phyloP scores from a whole-genome alignment of 768 basidiomycete species.

The Mycena chlorophos region DNA sequence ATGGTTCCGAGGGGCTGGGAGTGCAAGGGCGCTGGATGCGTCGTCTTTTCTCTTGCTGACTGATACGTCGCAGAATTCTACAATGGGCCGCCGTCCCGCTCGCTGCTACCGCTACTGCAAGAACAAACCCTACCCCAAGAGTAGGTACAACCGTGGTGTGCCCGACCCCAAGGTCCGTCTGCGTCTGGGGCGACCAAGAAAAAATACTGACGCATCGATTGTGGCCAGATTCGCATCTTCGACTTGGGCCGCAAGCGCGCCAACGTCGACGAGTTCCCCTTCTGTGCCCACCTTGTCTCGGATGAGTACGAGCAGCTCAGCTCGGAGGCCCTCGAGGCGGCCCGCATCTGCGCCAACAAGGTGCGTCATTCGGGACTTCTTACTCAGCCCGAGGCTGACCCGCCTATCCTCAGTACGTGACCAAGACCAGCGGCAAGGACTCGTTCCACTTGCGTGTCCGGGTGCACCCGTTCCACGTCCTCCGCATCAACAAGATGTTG shows the following conservation, averaged over 20 bases:
- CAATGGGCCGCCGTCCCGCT: conserved; percentile 97
- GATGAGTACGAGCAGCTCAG: conserved; percentile 98
- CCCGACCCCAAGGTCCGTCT: conserved; percentile 85
- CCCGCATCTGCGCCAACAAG: conserved; percentile 99
- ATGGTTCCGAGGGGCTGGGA: not conserved
- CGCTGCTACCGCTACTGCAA: conserved; percentile 99
- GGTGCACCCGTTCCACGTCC: conserved; percentile 96
- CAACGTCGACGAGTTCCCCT: conserved; percentile 96
- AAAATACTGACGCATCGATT: not conserved
- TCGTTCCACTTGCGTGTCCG: conserved; percentile 98
- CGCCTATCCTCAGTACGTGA: conserved; percentile 66
- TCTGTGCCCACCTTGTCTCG: conserved; percentile 94
- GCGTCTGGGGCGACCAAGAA: not conserved
- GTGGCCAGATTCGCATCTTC: conserved; percentile 88
- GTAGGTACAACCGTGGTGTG: conserved; percentile 96
- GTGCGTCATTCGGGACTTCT: conserved; percentile 1
- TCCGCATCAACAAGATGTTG: conserved; percentile 99
- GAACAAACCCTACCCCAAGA: conserved; percentile 98
- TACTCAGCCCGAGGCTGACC: not conserved
- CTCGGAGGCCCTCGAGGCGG: conserved; percentile 94
- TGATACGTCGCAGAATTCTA: conserved; percentile 11
- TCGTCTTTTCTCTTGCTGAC: not conserved
- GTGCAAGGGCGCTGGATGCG: conserved; percentile 4
- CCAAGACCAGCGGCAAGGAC: conserved; percentile 97
- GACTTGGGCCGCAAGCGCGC: conserved; percentile 96